phyloP scores from a whole-genome alignment of 1,284 basidiomycete genomes.

The Ustilago curta region DNA sequence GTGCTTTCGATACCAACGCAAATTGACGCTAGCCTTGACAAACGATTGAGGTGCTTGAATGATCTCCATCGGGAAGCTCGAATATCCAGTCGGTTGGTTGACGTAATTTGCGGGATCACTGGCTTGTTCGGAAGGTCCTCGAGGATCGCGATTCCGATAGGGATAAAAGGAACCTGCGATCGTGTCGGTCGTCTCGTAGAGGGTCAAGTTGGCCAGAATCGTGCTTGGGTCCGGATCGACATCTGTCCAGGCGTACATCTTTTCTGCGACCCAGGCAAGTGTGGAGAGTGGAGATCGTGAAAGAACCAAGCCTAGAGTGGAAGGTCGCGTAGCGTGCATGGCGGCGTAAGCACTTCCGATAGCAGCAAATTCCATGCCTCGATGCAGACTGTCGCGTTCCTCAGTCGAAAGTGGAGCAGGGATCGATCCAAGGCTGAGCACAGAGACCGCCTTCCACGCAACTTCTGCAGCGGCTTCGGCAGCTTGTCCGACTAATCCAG shows the following conservation, averaged over 20 bases:
- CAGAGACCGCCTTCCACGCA: constrained; percentile 22
- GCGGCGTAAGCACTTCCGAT: constrained; percentile 58
- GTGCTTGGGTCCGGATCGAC: constrained; percentile 46
- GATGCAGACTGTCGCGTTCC: constrained; percentile 43
- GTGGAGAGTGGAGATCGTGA: constrained; percentile 69
- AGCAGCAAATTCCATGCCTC: constrained; percentile 49
- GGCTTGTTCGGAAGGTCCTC: constrained; percentile 16
- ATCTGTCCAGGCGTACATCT: constrained; percentile 70
- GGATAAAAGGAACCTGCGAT: constrained; percentile 71
- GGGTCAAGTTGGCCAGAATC: constrained; percentile 68
- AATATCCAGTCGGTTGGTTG: constrained; percentile 70
- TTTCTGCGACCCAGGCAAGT: constrained; percentile 71
- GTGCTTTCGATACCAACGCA: constrained; percentile 69
- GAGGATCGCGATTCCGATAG: constrained; percentile 69
- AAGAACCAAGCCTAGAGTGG: constrained; percentile 70
- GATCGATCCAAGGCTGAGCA: constrained; percentile 28
- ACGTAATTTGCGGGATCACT: constrained; percentile 56
- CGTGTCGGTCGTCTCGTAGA: constrained; percentile 71
- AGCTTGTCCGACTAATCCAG: constrained; percentile 3
- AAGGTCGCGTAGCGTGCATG: constrained; percentile 69
- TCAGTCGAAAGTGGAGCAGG: constrained; percentile 53
- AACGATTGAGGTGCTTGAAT: constrained; percentile 68
- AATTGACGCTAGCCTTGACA: constrained; percentile 67
- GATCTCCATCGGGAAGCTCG: constrained; percentile 70
- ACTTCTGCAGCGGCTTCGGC: constrained; percentile 16